These are phyloP conservation scores for Diaporthe destruens DNA, from an alignment of 2,329 filamentous ascomycete species.

Conservation along the genomic window DNA sequence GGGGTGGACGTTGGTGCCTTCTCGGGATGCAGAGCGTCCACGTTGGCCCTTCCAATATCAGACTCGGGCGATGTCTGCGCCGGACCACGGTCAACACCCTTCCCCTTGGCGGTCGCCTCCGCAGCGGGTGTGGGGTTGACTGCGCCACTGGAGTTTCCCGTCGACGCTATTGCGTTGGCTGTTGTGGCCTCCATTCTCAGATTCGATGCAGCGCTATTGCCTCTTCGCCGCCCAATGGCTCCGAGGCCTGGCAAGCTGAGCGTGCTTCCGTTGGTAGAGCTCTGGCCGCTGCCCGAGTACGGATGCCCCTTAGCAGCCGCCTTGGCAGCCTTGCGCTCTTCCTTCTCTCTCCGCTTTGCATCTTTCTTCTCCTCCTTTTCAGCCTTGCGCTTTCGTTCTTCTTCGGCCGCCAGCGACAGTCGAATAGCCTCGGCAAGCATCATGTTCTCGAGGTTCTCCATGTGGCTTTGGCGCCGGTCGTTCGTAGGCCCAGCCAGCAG, in stretches of 20 bases:
- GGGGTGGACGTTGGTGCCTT: slow-evolving; percentile 40
- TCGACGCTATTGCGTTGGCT: slow-evolving; percentile 57
- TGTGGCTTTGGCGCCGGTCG: slow-evolving; percentile 61
- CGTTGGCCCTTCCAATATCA: slow-evolving; percentile 39
- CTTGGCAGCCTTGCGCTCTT: slow-evolving; percentile 81
- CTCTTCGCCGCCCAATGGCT: slow-evolving; percentile 65
- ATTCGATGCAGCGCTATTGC: slow-evolving; percentile 71
- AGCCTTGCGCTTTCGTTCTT: slow-evolving; percentile 88
- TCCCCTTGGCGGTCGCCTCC: slow-evolving; percentile 68
- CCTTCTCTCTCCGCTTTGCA: slow-evolving; percentile 86
- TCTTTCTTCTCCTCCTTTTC: slow-evolving; percentile 86
- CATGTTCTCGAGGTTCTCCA: slow-evolving; percentile 94
- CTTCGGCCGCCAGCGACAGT: slow-evolving; percentile 89
- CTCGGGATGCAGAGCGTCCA: slow-evolving; percentile 45
- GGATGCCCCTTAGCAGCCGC: slow-evolving; percentile 64
- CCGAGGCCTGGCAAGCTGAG: slow-evolving; percentile 73
- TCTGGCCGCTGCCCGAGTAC: slow-evolving; percentile 55
- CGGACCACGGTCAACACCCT: slow-evolving; percentile 71
- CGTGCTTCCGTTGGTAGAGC: slow-evolving; percentile 72
- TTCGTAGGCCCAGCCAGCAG: slow-evolving; percentile 43
- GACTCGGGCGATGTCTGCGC: slow-evolving; percentile 46
- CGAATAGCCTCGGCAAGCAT: slow-evolving; percentile 99
- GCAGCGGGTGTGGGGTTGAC: slow-evolving; percentile 42
- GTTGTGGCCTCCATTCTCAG: slow-evolving; percentile 68
- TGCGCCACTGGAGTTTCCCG: slow-evolving; percentile 51